Conservation (phyloP, 352 stramenopile genomes). For the Peronospora belbahrii region DNA sequence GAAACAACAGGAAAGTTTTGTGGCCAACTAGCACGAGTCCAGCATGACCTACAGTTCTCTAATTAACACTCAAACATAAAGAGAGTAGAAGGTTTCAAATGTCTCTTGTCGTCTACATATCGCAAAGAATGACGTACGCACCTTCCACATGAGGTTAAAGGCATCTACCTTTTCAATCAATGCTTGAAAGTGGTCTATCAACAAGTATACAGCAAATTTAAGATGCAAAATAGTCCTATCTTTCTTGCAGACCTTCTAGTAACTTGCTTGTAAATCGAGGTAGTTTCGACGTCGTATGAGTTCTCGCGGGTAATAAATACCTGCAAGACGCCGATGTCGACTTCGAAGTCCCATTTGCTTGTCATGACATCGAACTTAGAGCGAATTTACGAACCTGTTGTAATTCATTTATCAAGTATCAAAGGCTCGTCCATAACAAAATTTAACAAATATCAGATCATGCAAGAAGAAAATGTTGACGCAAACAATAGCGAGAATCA, state of each 20-base stretch:
- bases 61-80: not conserved
- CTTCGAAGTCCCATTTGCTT: too few relatives aligned
- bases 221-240: not conserved
- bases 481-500: too few relatives aligned
- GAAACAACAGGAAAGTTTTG: conserved; percentile 32
- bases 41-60: conserved; percentile 33
- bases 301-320: conserved; percentile 16
- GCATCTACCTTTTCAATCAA: conserved; percentile 35
- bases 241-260: conserved; percentile 21
- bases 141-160: conserved; percentile 47
- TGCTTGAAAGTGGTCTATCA: conserved; percentile 35
- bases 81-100: not conserved
- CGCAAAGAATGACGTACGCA: not conserved
- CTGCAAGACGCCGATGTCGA: too few relatives aligned
- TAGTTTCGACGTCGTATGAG: conserved; percentile 36
- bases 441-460: too few relatives aligned
- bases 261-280: conserved; percentile 23
- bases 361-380: too few relatives aligned
- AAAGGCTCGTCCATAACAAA: too few relatives aligned
- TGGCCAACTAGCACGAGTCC: conserved; percentile 36
- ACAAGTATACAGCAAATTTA: not conserved
- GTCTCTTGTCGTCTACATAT: not conserved
- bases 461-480: too few relatives aligned
- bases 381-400: too few relatives aligned
- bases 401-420: too few relatives aligned